Evolutionary conservation across 2,329 filamentous ascomycete species (phyloP).

Genomic region (Sarocladium strictum): DNA sequence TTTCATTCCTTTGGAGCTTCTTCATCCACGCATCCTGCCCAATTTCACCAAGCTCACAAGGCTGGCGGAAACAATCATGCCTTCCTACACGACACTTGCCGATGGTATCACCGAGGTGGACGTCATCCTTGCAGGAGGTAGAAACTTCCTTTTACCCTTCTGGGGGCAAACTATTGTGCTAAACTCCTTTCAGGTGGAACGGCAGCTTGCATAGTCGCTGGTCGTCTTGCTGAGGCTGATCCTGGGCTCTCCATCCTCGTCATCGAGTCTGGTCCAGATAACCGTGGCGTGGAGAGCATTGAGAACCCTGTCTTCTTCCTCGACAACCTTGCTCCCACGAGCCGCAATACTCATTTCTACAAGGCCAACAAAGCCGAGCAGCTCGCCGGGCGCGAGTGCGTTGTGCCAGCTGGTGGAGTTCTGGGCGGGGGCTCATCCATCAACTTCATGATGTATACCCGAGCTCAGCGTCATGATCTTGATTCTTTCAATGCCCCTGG

Average conservation of each 20-base stretch:
- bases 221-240: constrained; percentile 42
- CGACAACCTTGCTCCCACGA: constrained; percentile 16
- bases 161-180: background rate
- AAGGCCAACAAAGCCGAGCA: constrained; percentile 16
- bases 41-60: background rate
- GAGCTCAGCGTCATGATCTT: constrained; percentile 16
- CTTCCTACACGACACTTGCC: constrained; percentile 17
- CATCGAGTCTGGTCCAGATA: constrained; percentile 47
- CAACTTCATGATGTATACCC: constrained; percentile 26
- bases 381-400: constrained; percentile 17
- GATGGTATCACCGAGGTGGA: constrained; percentile 38
- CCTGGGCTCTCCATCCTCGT: constrained; percentile 43
- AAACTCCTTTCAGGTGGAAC: constrained; percentile 31
- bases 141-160: constrained; percentile 3
- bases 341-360: constrained; percentile 18
- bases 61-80: constrained; percentile 17
- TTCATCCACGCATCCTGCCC: background rate
- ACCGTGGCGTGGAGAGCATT: constrained; percentile 40
- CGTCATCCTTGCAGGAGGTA: constrained; percentile 44
- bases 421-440: constrained; percentile 27
- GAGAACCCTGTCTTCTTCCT: constrained; percentile 38
- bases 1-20: background rate
- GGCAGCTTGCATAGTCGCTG: constrained; percentile 41
- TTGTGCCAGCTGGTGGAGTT: constrained; percentile 20
- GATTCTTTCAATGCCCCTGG: constrained; percentile 15